phyloP scores from a whole-genome alignment of 148 eudicot species.

The Fagopyrum homotropicum region DNA sequence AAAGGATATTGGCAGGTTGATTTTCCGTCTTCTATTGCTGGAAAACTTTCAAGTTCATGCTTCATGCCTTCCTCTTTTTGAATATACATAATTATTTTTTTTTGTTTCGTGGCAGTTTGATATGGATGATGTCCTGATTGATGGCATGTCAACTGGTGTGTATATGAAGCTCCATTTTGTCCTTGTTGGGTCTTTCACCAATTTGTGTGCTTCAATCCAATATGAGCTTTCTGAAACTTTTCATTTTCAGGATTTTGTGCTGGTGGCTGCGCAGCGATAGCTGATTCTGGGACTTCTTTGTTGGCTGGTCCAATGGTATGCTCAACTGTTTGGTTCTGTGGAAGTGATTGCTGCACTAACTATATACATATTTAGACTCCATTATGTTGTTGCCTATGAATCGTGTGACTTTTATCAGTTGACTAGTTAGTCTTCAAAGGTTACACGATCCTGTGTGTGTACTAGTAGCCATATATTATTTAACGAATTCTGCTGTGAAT shows the following conservation, averaged over 20 bases:
- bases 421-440: not conserved
- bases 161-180: not conserved
- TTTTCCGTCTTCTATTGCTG: conserved; percentile 8
- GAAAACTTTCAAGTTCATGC: too few relatives aligned
- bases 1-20: conserved; percentile 96
- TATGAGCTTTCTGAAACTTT: too few relatives aligned
- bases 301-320: conserved; percentile 92
- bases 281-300: conserved; percentile 93
- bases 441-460: not conserved
- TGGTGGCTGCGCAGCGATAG: conserved; percentile 85
- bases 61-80: not conserved
- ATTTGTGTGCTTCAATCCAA: not conserved
- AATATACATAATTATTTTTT: not conserved
- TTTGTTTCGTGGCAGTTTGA: conserved; percentile 53
- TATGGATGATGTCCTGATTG: conserved; percentile 75
- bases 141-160: conserved; percentile 63
- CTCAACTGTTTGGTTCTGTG: too few relatives aligned
- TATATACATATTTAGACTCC: not conserved
- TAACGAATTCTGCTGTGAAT: too few relatives aligned
- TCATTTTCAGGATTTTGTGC: conserved; percentile 61
- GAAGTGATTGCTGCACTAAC: not conserved
- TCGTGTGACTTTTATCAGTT: not conserved
- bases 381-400: not conserved
- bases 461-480: not conserved
- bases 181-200: not conserved